A percentile compares a stretch with the other conserved stretches of the same genome.
These are phyloP conservation scores for Neurospora sp. DNA, from an alignment of 495 filamentous ascomycete species.

Conservation along the genomic window DNA sequence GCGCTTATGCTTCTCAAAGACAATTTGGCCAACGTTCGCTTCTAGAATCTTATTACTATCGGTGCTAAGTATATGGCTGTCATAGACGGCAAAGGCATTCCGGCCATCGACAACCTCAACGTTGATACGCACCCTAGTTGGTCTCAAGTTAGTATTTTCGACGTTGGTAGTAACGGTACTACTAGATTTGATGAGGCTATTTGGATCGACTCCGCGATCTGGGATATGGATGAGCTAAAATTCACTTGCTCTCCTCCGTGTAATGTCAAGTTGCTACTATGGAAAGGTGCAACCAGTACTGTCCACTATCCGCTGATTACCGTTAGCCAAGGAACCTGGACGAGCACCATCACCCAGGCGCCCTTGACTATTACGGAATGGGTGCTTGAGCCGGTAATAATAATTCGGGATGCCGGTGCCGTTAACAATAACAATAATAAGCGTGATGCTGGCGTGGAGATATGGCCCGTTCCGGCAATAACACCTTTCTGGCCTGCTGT, in stretches of 20 bases:
- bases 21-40: constrained; percentile 43
- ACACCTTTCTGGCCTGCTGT: too few relatives aligned
- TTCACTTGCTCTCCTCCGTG: constrained; percentile 18
- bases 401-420: too few relatives aligned
- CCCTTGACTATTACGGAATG: constrained; percentile 14
- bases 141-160: constrained; percentile 17
- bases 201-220: constrained; percentile 16
- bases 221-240: constrained; percentile 13
- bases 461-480: too few relatives aligned
- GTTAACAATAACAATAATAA: too few relatives aligned
- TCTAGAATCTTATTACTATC: constrained; percentile 10
- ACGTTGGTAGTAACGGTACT: constrained; percentile 11
- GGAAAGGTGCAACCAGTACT: constrained; percentile 14
- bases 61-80: constrained; percentile 2
- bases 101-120: constrained; percentile 15
- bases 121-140: constrained; percentile 14
- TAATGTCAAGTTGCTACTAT: constrained; percentile 16
- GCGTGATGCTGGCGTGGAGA: too few relatives aligned
- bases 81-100: constrained; percentile 16
- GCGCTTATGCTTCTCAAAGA: constrained; percentile 69
- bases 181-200: constrained; percentile 8
- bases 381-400: constrained; percentile 2
- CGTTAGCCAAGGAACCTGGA: constrained; percentile 15
- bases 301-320: constrained; percentile 19
- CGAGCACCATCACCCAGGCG: constrained; percentile 15